Conservation (phyloP, 345 rosid species). For the Citrus medica region DNA sequence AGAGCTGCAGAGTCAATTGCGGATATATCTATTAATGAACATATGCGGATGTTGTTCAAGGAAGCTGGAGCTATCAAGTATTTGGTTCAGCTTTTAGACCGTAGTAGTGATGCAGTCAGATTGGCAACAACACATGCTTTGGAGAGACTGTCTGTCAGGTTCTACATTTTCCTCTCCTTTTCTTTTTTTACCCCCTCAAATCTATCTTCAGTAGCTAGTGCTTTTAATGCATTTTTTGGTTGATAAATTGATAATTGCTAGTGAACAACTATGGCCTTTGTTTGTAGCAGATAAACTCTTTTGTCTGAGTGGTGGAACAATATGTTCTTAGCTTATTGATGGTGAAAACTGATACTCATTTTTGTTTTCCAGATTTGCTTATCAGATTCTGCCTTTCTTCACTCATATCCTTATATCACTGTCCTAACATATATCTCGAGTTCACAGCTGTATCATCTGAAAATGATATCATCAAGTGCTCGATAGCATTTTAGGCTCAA, state of each 20-base stretch:
- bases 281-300: background rate
- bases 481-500: background rate
- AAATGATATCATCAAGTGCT: background rate
- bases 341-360: background rate
- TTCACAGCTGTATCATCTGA: background rate
- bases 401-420: background rate
- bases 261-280: background rate
- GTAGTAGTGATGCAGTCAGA: slow-evolving; percentile 48
- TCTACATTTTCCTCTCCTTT: background rate
- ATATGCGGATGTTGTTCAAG: slow-evolving; percentile 71
- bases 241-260: background rate
- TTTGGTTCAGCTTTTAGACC: slow-evolving; percentile 65
- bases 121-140: slow-evolving; percentile 53
- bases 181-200: background rate
- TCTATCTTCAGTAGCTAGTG: background rate
- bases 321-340: background rate
- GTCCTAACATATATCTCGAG: background rate
- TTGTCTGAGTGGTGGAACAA: background rate
- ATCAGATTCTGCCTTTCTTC: background rate
- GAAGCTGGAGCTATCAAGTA: slow-evolving; percentile 84
- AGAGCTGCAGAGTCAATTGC: slow-evolving; percentile 81
- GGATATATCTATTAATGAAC: slow-evolving; percentile 71
- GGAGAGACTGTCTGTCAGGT: slow-evolving; percentile 81
- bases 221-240: background rate
- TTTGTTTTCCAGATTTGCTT: background rate